A percentile compares a stretch with the other conserved stretches of the same genome.
phyloP scores from a whole-genome alignment of 768 basidiomycete genomes.

The Termitomyces sp. region DNA sequence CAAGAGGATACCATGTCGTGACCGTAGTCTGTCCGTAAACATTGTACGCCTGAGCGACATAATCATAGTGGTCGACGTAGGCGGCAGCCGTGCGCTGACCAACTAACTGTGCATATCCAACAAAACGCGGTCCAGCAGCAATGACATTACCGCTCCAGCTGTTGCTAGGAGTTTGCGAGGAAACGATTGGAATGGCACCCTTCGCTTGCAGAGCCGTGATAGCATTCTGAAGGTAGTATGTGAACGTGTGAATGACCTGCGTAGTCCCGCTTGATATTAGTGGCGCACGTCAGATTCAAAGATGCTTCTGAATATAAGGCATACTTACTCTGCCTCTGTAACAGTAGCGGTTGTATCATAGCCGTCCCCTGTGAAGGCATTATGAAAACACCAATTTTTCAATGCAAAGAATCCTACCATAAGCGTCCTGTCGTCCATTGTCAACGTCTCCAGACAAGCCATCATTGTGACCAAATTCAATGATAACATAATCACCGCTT shows the following conservation, averaged over 20 bases:
- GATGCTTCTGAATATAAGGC: neutral
- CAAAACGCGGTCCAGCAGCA: slow-evolving; percentile 35
- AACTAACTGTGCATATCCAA: slow-evolving; percentile 35
- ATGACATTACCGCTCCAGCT: slow-evolving; percentile 32
- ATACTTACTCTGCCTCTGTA: neutral
- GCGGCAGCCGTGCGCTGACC: slow-evolving; percentile 30
- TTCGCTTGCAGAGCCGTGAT: slow-evolving; percentile 36
- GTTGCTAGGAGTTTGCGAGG: slow-evolving; percentile 44
- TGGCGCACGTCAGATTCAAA: neutral
- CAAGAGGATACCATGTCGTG: slow-evolving; percentile 36
- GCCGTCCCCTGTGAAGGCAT: neutral
- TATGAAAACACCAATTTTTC: neutral
- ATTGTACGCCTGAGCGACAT: slow-evolving; percentile 37
- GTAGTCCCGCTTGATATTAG: slow-evolving; percentile 25
- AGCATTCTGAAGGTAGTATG: slow-evolving; percentile 40
- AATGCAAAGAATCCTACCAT: slow-evolving; percentile 16
- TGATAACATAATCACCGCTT: slow-evolving; percentile 36
- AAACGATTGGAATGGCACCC: slow-evolving; percentile 42
- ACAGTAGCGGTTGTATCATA: slow-evolving; percentile 2
- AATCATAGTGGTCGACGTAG: slow-evolving; percentile 43
- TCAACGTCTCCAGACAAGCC: slow-evolving; percentile 26
- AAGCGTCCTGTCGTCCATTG: slow-evolving; percentile 36
- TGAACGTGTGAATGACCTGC: slow-evolving; percentile 39
- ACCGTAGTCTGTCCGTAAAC: slow-evolving; percentile 32
- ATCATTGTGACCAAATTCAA: slow-evolving; percentile 48